Percentiles rank a stretch among this genome's conserved stretches.
Evolutionary conservation across 192 early-diverging fungal genomes (phyloP).

Genomic region (Ambispora gerdemannii): DNA sequence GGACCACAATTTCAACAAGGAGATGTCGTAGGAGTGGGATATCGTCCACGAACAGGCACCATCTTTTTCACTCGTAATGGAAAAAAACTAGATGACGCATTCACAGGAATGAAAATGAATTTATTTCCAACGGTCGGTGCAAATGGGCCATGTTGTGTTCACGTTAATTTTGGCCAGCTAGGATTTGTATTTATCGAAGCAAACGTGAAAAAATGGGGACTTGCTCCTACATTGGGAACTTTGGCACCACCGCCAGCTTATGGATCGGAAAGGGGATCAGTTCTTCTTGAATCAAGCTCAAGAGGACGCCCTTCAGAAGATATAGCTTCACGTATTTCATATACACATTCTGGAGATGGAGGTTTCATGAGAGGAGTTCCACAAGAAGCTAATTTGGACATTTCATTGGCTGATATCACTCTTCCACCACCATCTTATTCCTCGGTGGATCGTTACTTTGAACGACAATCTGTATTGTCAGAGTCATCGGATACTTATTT

Average conservation of each 20-base stretch:
- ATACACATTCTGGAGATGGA: slow-evolving; percentile 3
- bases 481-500: slow-evolving; percentile 26
- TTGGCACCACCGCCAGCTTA: slow-evolving; percentile 73
- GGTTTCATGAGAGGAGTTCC: neutral
- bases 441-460: slow-evolving; percentile 32
- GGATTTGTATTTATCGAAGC: slow-evolving; percentile 84
- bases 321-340: slow-evolving; percentile 15
- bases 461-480: slow-evolving; percentile 10
- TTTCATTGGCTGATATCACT: slow-evolving; percentile 34
- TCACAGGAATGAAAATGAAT: slow-evolving; percentile 68
- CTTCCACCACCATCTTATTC: slow-evolving; percentile 44
- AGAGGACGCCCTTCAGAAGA: slow-evolving; percentile 26
- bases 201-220: slow-evolving; percentile 80
- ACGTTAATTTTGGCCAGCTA: slow-evolving; percentile 75
- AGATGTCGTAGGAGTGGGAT: slow-evolving; percentile 76
- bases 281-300: slow-evolving; percentile 52
- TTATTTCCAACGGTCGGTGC: slow-evolving; percentile 64
- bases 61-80: slow-evolving; percentile 78
- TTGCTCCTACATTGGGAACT: slow-evolving; percentile 69
- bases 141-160: slow-evolving; percentile 53
- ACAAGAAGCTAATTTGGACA: slow-evolving; percentile 29
- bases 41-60: slow-evolving; percentile 68
- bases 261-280: slow-evolving; percentile 66
- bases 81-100: slow-evolving; percentile 64
- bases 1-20: slow-evolving; percentile 67